Conservation (phyloP, 805 yeast species). For the Alloascoidea hylecoeti region DNA sequence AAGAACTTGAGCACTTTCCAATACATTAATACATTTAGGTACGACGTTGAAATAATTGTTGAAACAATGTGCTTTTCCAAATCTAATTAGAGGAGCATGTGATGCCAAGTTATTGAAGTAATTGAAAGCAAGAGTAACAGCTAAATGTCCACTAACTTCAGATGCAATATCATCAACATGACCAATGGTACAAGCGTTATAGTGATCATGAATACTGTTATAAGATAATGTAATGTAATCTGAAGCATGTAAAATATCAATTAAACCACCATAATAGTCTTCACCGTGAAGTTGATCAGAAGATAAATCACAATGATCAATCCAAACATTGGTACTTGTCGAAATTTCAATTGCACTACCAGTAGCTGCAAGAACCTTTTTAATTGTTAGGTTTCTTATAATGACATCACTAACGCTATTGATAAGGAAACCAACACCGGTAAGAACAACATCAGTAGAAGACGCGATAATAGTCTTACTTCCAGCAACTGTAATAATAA, state of each 20-base stretch:
- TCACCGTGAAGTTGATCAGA: not conserved
- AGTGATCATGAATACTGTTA: not conserved
- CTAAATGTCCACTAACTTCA: not conserved
- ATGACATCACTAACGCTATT: not conserved
- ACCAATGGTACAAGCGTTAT: not conserved
- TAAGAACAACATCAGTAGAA: not conserved
- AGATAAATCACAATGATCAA: constrained; percentile 1
- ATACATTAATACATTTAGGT: not conserved
- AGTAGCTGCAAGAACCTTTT: not conserved
- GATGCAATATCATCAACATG: not conserved
- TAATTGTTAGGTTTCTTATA: not conserved
- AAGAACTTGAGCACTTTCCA: not conserved
- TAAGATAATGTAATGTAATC: not conserved
- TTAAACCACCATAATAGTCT: constrained; percentile 1
- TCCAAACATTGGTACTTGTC: not conserved
- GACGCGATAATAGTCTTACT: not conserved
- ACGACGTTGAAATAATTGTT: not conserved
- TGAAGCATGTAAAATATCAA: not conserved
- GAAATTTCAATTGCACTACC: not conserved
- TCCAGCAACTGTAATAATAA: not conserved
- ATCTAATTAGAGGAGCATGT: not conserved
- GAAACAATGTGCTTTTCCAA: not conserved
- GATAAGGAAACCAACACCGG: not conserved
- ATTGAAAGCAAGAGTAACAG: not conserved
- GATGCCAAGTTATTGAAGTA: not conserved